Conservation (phyloP, 257 asterid species). For the Przewalskia tangutica region DNA sequence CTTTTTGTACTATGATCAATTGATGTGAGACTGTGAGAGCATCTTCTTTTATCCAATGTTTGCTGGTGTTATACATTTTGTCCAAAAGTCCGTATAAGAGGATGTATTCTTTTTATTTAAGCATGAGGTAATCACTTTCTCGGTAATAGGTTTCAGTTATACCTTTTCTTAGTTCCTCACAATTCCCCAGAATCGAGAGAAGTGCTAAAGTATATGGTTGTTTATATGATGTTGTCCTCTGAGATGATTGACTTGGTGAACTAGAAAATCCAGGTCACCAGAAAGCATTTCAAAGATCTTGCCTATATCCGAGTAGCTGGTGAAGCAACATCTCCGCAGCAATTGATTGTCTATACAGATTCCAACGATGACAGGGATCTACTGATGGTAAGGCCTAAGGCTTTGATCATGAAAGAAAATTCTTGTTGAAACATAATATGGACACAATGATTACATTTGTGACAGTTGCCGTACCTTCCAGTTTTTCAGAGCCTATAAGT, state of each 20-base stretch:
- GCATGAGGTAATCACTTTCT: neutral
- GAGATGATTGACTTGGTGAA: constrained; percentile 13
- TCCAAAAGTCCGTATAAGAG: neutral
- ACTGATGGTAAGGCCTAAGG: constrained; percentile 47
- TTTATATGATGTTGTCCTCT: neutral
- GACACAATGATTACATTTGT: neutral
- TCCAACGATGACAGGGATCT: constrained; percentile 46
- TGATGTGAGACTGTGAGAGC: neutral
- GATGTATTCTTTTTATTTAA: constrained; percentile 1
- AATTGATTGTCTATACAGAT: constrained; percentile 59
- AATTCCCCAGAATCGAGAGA: neutral
- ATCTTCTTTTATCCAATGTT: neutral
- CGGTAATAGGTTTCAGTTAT: neutral
- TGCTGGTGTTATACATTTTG: neutral
- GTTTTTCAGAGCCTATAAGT: neutral
- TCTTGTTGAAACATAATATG: neutral
- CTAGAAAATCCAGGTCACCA: constrained; percentile 39
- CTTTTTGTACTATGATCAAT: neutral
- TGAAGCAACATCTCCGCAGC: constrained; percentile 41
- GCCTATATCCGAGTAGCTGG: constrained; percentile 41
- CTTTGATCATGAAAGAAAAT: neutral
- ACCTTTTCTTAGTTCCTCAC: neutral
- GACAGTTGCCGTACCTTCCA: neutral
- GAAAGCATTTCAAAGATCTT: constrained; percentile 67
- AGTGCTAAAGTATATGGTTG: neutral